These are phyloP conservation scores for Blastobotrys capitulatus DNA, from an alignment of 1,139 yeast genomes.

Conservation along the genomic window DNA sequence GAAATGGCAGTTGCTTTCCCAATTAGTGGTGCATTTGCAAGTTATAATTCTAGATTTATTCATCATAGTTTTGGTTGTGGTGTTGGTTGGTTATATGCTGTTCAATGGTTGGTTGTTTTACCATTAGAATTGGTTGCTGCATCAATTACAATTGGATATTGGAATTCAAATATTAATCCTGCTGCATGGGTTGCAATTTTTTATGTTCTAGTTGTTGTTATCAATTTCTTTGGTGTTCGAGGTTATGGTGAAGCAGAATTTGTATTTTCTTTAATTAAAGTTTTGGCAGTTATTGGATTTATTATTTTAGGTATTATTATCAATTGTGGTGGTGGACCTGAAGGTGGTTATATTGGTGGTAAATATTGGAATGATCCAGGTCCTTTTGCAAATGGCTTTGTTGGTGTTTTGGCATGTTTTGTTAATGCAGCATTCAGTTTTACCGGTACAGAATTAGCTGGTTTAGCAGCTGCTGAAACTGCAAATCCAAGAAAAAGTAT, in stretches of 20 bases:
- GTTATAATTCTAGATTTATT: constrained; percentile 62
- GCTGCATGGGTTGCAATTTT: constrained; percentile 66
- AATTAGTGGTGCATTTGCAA: constrained; percentile 71
- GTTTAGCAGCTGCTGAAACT: constrained; percentile 83
- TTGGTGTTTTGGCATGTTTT: constrained; percentile 75
- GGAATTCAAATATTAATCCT: constrained; percentile 53
- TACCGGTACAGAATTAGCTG: constrained; percentile 78
- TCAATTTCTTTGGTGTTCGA: constrained; percentile 61
- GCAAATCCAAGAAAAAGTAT: constrained; percentile 63
- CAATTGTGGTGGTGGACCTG: constrained; percentile 64
- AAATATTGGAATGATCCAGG: constrained; percentile 59
- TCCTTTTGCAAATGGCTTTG: constrained; percentile 58
- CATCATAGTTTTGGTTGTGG: constrained; percentile 81
- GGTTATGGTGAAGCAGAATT: constrained; percentile 76
- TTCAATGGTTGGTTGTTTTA: constrained; percentile 58
- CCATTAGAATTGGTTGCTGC: constrained; percentile 78
- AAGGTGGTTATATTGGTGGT: constrained; percentile 56
- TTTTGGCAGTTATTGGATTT: constrained; percentile 57
- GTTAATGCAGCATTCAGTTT: constrained; percentile 85
- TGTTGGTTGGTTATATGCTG: constrained; percentile 51
- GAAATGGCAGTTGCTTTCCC: constrained; percentile 79
- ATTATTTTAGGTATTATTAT: constrained; percentile 56
- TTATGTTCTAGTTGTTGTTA: constrained; percentile 48
- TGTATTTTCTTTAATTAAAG: constrained; percentile 49
- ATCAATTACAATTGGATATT: constrained; percentile 59